Percentiles rank a stretch among this genome's conserved stretches.
phyloP scores from a whole-genome alignment of 1,284 basidiomycete species.

The Puccinia hordei region DNA sequence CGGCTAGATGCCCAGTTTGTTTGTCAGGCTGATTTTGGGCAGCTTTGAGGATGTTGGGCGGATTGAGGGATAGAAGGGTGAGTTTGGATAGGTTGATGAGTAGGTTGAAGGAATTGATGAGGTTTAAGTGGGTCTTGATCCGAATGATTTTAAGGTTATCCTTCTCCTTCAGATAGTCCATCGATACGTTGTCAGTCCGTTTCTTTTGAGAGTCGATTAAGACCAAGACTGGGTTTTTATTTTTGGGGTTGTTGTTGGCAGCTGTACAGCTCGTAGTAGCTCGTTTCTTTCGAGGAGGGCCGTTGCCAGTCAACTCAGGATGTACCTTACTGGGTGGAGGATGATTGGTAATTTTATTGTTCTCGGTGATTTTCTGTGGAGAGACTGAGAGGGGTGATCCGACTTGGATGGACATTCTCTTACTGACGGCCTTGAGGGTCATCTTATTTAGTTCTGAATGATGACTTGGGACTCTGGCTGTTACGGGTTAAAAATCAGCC shows the following conservation, averaged over 20 bases:
- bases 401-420: not conserved
- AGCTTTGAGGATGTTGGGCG: not conserved
- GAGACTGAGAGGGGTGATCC: not conserved
- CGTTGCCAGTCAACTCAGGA: not conserved
- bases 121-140: constrained; percentile 16
- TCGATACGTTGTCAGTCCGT: not conserved
- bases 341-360: not conserved
- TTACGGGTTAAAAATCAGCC: not conserved
- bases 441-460: not conserved
- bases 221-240: not conserved
- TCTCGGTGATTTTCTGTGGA: not conserved
- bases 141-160: not conserved
- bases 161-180: not conserved
- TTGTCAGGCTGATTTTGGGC: not conserved
- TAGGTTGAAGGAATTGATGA: constrained; percentile 16
- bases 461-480: not conserved
- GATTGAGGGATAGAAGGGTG: not conserved
- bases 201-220: not conserved
- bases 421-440: not conserved
- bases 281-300: not conserved
- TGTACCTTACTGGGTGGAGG: not conserved
- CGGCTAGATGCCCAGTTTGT: not conserved
- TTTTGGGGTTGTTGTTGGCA: not conserved
- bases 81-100: not conserved
- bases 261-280: not conserved